Evolutionary conservation across 148 eudicot genomes (phyloP), one percentile per base, ranked within the genome.

Genomic region (Suaeda aralocaspica): DNA sequence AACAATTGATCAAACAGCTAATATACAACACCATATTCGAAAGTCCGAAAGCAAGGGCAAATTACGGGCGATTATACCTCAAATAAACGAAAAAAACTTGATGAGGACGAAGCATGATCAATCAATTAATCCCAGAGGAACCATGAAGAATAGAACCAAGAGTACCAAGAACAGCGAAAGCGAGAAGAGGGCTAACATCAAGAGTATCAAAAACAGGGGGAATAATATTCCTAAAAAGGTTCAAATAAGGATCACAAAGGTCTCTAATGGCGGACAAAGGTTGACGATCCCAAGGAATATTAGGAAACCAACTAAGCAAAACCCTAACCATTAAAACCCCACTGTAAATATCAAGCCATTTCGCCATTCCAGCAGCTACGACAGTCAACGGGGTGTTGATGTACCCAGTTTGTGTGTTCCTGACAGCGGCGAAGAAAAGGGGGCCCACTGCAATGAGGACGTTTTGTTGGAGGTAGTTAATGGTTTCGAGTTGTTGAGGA

Each of bases 311-410:
- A 44, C 90, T 83, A 22, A 90, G 77, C 78, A 90, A 76, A 79
- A 90, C 88, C 87, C 96, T 84, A 76, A 90, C 90, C 89, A 90
- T 79, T 76, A 90, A 77, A 44, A 90, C 85, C 13, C 87, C 88
- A 19, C 85, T 77, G 45, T 90, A 90, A 15, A 90, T 76, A 65
- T 87, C 89, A 3, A 89, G 85, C 96, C 96, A 89, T 33, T 89
- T 89, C 63, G 84, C 72, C 77, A 85, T 73, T 0, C 89, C 96
- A 0, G 85, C 77, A 0, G 93, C 90, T 6, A 87, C 90, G 29
- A 85, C 83, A 9, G 86, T 76, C 59, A 89, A 64, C 31, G 92
- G 96, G 34, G 90, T 82, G 70, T 81, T 82, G 39, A 88, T 24
- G 5, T 64, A 48, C 50, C 92, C 78, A 70, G 2, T 71, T 74